phyloP scores from a whole-genome alignment of 23 red algal species.

The Chondrus crispus region DNA sequence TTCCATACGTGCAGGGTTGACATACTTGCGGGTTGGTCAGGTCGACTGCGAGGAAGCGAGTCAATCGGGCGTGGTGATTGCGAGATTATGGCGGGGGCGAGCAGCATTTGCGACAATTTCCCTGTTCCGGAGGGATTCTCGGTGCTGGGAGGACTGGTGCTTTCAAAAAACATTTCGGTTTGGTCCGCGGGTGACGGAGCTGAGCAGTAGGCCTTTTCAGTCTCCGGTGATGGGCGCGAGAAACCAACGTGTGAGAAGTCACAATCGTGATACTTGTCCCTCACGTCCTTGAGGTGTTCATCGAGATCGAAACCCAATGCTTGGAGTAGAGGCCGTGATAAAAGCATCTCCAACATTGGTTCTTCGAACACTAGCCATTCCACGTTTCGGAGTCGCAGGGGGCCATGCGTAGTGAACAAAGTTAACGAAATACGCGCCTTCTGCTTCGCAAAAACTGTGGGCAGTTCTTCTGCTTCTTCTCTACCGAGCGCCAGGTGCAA shows the following conservation, averaged over 20 bases:
- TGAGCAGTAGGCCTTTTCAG: too few species aligned
- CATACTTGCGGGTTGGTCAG: too few species aligned
- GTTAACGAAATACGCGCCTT: background rate
- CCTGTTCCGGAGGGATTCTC: too few species aligned
- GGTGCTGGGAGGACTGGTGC: too few species aligned
- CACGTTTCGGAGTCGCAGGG: background rate
- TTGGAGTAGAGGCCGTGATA: background rate
- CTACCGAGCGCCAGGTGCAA: background rate
- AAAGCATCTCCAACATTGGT: background rate
- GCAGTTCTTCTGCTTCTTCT: background rate
- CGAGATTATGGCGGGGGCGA: too few species aligned
- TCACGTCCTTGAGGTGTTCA: background rate
- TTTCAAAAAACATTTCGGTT: too few species aligned
- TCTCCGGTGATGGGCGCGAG: too few species aligned
- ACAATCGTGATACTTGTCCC: background rate
- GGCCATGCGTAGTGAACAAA: background rate
- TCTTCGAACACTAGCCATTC: background rate
- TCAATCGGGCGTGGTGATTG: too few species aligned
- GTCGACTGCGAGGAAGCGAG: too few species aligned
- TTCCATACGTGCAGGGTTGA: too few species aligned
- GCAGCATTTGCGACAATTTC: too few species aligned
- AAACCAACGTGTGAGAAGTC: conserved; percentile 6
- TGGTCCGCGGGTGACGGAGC: too few species aligned
- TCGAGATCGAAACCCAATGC: background rate
- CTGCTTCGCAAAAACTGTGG: background rate